These are phyloP conservation scores for Alnus glutinosa DNA, from an alignment of 306 rosid species.

Conservation along the genomic window DNA sequence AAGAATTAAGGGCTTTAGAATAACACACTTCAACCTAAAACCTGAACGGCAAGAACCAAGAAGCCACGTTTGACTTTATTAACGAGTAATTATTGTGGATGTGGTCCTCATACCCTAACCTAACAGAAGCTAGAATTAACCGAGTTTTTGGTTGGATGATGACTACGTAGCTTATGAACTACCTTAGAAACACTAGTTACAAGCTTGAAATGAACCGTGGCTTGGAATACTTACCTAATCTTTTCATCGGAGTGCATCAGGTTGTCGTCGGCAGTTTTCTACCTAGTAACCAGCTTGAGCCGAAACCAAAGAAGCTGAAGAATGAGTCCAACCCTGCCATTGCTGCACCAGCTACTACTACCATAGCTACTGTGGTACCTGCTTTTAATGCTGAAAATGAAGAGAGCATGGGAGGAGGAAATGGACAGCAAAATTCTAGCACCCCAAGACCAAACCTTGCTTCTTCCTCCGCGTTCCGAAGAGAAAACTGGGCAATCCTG, in stretches of 20 bases:
- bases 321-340: conserved; percentile 29
- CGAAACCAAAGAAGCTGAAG: conserved; percentile 58
- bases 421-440: conserved; percentile 50
- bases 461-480: conserved; percentile 48
- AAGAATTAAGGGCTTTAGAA: neutral
- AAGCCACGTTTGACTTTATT: neutral
- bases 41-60: neutral
- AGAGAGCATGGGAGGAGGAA: conserved; percentile 48
- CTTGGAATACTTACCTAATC: conserved; percentile 15
- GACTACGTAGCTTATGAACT: conserved; percentile 1
- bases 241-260: conserved; percentile 37
- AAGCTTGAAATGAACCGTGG: neutral
- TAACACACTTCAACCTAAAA: neutral
- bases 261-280: conserved; percentile 87
- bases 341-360: conserved; percentile 29
- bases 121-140: neutral
- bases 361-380: conserved; percentile 40
- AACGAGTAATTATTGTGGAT: neutral
- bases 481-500: conserved; percentile 79
- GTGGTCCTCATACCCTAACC: neutral
- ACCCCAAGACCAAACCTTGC: conserved; percentile 40
- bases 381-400: conserved; percentile 51
- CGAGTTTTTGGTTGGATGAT: neutral
- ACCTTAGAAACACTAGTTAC: neutral
- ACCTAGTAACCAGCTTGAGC: conserved; percentile 64